These are phyloP conservation scores for Naganishia sp. DNA, from an alignment of 1,284 basidiomycete genomes.

Conservation along the genomic window DNA sequence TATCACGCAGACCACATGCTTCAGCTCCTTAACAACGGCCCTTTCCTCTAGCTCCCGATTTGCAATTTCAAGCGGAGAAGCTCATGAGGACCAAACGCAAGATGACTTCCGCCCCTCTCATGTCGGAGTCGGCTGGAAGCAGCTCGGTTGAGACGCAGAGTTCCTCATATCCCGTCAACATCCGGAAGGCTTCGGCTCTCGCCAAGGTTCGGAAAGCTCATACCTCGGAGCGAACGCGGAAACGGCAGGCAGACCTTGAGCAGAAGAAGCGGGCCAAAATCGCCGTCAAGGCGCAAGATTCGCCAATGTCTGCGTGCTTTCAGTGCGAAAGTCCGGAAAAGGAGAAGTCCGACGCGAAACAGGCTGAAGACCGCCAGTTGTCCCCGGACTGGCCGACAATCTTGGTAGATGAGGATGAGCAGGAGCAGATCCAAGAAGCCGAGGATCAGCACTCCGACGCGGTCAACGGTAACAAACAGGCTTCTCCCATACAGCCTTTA, in stretches of 20 bases:
- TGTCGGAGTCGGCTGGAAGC: background rate
- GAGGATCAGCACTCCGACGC: background rate
- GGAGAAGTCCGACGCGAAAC: background rate
- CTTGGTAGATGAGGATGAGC: background rate
- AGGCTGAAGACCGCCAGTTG: background rate
- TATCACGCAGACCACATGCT: background rate
- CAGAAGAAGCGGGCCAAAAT: too few relatives aligned
- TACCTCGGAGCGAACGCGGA: too few relatives aligned
- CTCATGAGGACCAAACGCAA: constrained; percentile 11
- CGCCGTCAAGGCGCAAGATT: too few relatives aligned
- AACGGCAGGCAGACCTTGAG: too few relatives aligned
- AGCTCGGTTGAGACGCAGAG: background rate
- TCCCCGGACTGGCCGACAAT: constrained; percentile 24
- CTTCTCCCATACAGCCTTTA: too few relatives aligned
- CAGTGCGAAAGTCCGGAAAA: background rate
- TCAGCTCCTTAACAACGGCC: background rate
- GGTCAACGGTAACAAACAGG: background rate
- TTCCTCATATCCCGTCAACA: background rate
- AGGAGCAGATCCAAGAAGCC: background rate
- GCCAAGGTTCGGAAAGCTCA: background rate
- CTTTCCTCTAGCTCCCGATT: constrained; percentile 9
- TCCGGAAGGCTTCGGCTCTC: too few relatives aligned
- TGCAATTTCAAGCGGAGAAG: constrained; percentile 18
- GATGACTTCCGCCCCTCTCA: background rate
- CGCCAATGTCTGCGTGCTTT: background rate